phyloP scores from a whole-genome alignment of 345 rosid species.

The Eucalyptus microcorys region DNA sequence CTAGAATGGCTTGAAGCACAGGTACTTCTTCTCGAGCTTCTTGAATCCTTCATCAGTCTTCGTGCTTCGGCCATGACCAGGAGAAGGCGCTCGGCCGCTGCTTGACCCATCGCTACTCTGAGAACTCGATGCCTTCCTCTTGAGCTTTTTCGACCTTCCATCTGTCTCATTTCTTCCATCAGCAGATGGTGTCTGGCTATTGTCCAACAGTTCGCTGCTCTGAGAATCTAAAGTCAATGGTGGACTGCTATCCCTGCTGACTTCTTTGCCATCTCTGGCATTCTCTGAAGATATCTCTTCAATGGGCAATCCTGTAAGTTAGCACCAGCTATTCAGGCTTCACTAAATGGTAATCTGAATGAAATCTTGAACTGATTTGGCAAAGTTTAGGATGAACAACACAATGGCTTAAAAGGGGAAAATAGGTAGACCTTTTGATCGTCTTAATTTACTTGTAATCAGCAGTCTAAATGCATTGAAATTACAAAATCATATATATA shows the following conservation, averaged over 20 bases:
- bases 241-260: background rate
- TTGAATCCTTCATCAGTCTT: background rate
- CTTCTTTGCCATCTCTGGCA: background rate
- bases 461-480: background rate
- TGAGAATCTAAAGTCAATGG: background rate
- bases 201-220: background rate
- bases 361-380: background rate
- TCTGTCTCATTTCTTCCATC: slow-evolving; percentile 2
- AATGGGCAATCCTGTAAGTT: background rate
- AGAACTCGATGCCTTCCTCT: background rate
- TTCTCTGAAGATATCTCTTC: background rate
- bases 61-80: background rate
- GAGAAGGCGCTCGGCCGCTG: background rate
- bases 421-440: background rate
- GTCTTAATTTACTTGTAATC: background rate
- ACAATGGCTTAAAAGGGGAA: background rate
- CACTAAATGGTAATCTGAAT: background rate
- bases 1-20: slow-evolving; percentile 28
- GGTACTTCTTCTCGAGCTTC: background rate
- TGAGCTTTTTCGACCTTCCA: slow-evolving; percentile 6
- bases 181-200: background rate
- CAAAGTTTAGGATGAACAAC: background rate
- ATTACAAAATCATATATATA: background rate
- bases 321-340: background rate
- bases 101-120: background rate